Evolutionary conservation across 2,329 filamentous ascomycete genomes (phyloP).

Genomic region (Aspergillus pseudoterreus): DNA sequence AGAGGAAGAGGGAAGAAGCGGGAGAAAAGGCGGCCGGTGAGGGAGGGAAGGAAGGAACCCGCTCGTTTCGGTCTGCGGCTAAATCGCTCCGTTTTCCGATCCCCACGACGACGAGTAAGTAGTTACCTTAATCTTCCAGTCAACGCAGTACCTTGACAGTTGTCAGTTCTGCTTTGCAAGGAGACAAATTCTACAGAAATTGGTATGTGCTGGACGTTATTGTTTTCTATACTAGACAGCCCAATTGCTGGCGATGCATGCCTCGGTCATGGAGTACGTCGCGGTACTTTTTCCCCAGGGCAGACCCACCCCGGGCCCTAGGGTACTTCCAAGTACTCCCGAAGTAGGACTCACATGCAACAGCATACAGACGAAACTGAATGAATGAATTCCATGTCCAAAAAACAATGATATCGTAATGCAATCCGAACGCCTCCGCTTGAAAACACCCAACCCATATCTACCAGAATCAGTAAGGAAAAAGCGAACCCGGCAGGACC

Average conservation of each 20-base stretch:
- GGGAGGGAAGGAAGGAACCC: conserved; percentile 14
- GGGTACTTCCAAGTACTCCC: background rate
- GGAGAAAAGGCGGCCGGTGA: conserved; percentile 19
- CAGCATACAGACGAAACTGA: background rate
- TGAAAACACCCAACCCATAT: conserved; percentile 13
- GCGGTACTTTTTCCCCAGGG: no score
- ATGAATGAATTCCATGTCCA: conserved; percentile 1
- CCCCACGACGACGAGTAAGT: conserved; percentile 7
- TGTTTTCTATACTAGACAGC: no score
- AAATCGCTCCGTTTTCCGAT: conserved; percentile 23
- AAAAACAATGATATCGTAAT: conserved; percentile 5
- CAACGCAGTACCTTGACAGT: no score
- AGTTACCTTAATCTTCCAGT: no score
- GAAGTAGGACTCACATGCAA: background rate
- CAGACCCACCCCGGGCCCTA: no score
- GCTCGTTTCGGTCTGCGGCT: conserved; percentile 10
- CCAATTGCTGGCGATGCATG: no score
- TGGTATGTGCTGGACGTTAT: no score
- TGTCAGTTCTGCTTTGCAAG: no score
- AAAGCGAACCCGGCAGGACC: background rate
- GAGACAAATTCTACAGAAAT: no score
- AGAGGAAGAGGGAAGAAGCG: conserved; percentile 12
- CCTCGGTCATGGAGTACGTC: no score
- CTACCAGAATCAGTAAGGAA: conserved; percentile 3
- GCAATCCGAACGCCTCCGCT: conserved; percentile 29